Base-by-base conservation (phyloP, 2,329 filamentous ascomycete species). In the Phialocephala subalpina region DNA sequence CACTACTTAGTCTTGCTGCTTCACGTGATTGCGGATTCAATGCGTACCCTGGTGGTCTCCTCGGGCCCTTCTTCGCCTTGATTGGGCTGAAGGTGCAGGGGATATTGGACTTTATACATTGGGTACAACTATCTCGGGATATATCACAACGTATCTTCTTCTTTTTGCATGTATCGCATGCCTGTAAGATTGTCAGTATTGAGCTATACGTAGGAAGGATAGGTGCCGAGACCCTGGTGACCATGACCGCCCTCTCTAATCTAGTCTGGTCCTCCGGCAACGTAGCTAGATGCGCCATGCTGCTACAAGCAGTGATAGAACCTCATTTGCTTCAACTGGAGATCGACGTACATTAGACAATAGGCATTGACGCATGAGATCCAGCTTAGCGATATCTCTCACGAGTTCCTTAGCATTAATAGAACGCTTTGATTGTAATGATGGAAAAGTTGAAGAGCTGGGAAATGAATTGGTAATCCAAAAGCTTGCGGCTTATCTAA, bases 91-190 rank as follows among this genome's bases (percentile, higher is more conserved):
- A 77, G 64, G 73, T 72, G 61, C 75, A 77, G 16, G 11, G 33
- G 42, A 67, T 72, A n/a, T 67, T 65, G 49, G 59, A 67, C 60
- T 73, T 75, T 27, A 67, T 72, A 63, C 74, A 76, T 53, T 75
- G 74, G n/a, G 58, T 57, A 63, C 75, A 77, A n/a, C 63, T 64
- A 53, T 70, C 64, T 22, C 35, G 47, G 16, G 67, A 70, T 22
- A 69, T 62, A 40, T 73, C 68, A 62, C 75, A 76, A 12, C 74
- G 71, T 36, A 73, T 76, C 67, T 77, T 77, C 62, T 77, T 76
- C 64, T 72, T 73, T 14, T 72, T 67, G 53, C 74, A 77, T 62
- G 64, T 65, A 62, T 76, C 74, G 60, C 74, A 75, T 3, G 71
- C 71, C 70, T 74, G 58, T 61, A 67, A 60, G 55, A 63, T 49